A percentile compares a stretch with the other conserved stretches of the same genome.
These are phyloP conservation scores for Cercospora canescens DNA, from an alignment of 2,329 filamentous ascomycete species.

Conservation along the genomic window DNA sequence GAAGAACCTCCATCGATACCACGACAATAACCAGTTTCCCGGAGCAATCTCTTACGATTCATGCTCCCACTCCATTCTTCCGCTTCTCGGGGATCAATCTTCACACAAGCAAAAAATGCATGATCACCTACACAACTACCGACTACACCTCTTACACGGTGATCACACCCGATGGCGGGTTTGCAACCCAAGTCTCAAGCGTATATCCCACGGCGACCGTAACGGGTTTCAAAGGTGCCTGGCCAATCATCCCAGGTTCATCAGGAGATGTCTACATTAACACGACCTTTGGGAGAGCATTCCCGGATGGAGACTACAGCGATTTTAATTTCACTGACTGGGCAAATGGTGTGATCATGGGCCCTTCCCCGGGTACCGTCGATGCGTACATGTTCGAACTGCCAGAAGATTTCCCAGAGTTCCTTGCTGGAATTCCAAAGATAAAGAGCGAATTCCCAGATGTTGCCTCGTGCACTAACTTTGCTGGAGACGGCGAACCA, in stretches of 20 bases:
- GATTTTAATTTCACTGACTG: slow-evolving; percentile 16
- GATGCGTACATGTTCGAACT: slow-evolving; percentile 14
- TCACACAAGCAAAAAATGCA: slow-evolving; percentile 1
- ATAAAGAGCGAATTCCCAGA: slow-evolving; percentile 10
- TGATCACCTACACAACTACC: background rate
- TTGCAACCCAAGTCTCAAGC: background rate
- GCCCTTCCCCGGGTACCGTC: background rate
- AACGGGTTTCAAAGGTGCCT: background rate
- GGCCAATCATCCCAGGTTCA: background rate
- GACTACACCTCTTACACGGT: background rate
- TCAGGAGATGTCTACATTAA: slow-evolving; percentile 1
- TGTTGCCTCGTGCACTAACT: slow-evolving; percentile 4
- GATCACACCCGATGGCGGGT: slow-evolving; percentile 6
- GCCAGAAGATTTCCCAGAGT: slow-evolving; percentile 10
- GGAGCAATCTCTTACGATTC: slow-evolving; percentile 3
- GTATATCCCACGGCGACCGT: slow-evolving; percentile 6
- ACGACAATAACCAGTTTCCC: slow-evolving; percentile 8
- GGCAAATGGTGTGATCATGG: background rate
- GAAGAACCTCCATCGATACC: slow-evolving; percentile 1
- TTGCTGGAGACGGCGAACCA: slow-evolving; percentile 13
- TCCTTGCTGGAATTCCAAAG: slow-evolving; percentile 1
- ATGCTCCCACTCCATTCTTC: slow-evolving; percentile 11
- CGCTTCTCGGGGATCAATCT: slow-evolving; percentile 5
- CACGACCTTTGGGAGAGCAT: slow-evolving; percentile 3
- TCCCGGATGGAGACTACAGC: slow-evolving; percentile 17